These are phyloP conservation scores for Penicillium bialowiezense DNA, from an alignment of 495 filamentous ascomycete genomes.

Conservation along the genomic window DNA sequence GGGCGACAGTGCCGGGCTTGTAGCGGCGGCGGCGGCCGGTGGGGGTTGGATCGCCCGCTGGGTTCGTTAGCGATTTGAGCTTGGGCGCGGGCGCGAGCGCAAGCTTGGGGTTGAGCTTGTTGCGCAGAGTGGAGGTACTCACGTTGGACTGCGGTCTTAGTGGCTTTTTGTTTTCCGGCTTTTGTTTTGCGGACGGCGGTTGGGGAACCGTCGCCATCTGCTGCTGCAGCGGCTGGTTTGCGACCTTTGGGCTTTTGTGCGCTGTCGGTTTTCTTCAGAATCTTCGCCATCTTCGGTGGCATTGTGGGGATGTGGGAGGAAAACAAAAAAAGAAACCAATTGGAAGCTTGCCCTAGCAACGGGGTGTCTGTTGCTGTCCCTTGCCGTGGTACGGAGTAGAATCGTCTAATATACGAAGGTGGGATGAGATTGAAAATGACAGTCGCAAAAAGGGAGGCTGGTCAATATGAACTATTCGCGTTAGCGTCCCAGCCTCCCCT, in stretches of 20 bases:
- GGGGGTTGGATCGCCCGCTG: constrained; percentile 73
- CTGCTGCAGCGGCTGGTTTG: constrained; percentile 1
- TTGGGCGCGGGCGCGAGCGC: too few relatives aligned
- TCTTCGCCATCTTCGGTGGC: constrained; percentile 15
- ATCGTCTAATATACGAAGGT: not conserved
- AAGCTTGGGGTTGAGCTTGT: too few relatives aligned
- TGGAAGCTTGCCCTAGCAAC: constrained; percentile 5
- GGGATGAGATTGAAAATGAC: not conserved
- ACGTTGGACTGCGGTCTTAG: constrained; percentile 39
- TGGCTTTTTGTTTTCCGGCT: constrained; percentile 8
- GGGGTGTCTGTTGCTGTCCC: not conserved
- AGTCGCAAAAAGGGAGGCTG: not conserved
- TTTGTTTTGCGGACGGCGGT: constrained; percentile 17
- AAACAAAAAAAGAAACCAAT: not conserved
- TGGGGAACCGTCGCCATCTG: constrained; percentile 4
- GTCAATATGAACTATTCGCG: constrained; percentile 7
- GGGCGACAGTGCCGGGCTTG: constrained; percentile 77
- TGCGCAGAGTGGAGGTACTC: constrained; percentile 17
- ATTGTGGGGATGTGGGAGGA: constrained; percentile 13
- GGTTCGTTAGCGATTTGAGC: not conserved
- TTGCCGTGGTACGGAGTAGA: not conserved
- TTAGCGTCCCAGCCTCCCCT: constrained; percentile 11
- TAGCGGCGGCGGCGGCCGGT: constrained; percentile 64
- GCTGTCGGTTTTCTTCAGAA: not conserved
- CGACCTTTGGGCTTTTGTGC: constrained; percentile 7